Conservation (phyloP, 1,284 basidiomycete genomes). For the Cystobasidium sp. region DNA sequence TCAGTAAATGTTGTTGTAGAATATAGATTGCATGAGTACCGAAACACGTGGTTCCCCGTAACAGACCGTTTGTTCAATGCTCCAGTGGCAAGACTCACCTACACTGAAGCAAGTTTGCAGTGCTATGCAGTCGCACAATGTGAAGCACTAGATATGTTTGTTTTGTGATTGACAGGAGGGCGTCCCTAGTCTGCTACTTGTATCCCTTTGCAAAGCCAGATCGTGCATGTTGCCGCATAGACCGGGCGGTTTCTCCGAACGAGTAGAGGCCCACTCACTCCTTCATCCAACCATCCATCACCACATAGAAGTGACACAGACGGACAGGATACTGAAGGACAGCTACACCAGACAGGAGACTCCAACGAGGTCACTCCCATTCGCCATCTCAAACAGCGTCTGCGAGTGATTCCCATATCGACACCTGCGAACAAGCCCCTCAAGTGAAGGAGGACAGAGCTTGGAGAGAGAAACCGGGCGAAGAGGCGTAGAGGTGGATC, state of each 20-base stretch:
- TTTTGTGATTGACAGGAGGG: too few species aligned
- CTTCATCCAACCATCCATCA: not conserved
- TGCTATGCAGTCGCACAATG: too few species aligned
- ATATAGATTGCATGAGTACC: not conserved
- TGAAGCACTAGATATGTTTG: too few species aligned
- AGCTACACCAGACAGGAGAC: not conserved
- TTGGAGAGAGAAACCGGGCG: not conserved
- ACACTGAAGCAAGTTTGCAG: too few species aligned
- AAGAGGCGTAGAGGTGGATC: not conserved
- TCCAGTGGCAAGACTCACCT: too few species aligned
- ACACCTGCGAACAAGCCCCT: constrained; percentile 35
- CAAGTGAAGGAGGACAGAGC: not conserved
- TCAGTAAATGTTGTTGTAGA: constrained; percentile 1
- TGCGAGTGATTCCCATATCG: not conserved
- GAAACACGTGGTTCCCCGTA: too few species aligned
- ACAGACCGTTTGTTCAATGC: too few species aligned
- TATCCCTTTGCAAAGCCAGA: too few species aligned
- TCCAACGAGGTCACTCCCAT: not conserved
- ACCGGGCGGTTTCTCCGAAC: too few species aligned
- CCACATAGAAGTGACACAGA: not conserved
- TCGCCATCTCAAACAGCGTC: not conserved
- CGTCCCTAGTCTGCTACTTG: too few species aligned
- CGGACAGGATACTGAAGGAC: constrained; percentile 3
- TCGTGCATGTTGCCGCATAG: too few species aligned
- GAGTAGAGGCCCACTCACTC: too few species aligned